A percentile compares a stretch with the other conserved stretches of the same genome.
Evolutionary conservation across 345 rosid species (phyloP).

Genomic region (Brassica incana): DNA sequence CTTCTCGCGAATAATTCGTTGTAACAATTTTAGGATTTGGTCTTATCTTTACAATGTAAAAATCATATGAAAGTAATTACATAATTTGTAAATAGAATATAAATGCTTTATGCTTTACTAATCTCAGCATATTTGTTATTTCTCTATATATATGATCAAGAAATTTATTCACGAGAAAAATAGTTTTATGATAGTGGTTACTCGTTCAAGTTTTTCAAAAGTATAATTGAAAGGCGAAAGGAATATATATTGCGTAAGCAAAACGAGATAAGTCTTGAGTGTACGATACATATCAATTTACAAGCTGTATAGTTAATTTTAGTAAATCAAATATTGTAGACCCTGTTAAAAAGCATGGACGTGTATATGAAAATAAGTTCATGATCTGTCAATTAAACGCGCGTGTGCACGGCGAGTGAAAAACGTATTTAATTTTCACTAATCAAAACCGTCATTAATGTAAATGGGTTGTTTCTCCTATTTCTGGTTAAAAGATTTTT

Average conservation of each 20-base stretch:
- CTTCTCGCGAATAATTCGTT: neutral
- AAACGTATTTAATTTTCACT: neutral
- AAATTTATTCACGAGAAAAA: too few species aligned
- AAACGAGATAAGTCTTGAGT: neutral
- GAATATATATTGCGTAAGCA: neutral
- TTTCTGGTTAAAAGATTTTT: slow-evolving; percentile 28
- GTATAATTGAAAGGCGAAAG: neutral
- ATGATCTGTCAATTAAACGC: slow-evolving; percentile 17
- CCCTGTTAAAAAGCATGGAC: neutral
- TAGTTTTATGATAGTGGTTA: neutral
- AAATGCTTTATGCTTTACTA: neutral
- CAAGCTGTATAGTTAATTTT: neutral
- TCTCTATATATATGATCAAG: neutral
- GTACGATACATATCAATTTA: neutral
- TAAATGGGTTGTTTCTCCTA: slow-evolving; percentile 24
- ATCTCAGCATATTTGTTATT: neutral
- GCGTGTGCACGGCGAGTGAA: slow-evolving; percentile 36
- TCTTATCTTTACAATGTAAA: neutral
- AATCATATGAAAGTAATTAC: neutral
- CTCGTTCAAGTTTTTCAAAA: neutral
- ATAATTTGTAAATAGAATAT: neutral
- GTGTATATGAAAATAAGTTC: neutral
- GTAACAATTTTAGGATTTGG: neutral
- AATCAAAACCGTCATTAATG: slow-evolving; percentile 31
- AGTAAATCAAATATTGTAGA: neutral